A percentile compares a stretch with the other conserved stretches of the same genome.
phyloP scores from a whole-genome alignment of 495 filamentous ascomycete species.

The Neurospora sp. region DNA sequence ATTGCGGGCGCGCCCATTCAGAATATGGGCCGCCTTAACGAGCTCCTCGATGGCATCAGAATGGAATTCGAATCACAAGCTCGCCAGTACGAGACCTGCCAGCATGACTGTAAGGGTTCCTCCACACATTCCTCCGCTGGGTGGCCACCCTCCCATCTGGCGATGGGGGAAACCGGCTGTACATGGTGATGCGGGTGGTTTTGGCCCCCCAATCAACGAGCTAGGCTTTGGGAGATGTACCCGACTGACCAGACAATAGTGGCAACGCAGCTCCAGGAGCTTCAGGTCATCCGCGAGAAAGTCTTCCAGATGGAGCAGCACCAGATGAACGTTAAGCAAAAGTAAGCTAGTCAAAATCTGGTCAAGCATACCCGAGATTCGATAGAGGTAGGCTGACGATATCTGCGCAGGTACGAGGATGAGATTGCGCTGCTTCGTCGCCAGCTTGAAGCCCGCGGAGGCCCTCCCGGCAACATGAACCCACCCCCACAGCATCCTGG shows the following conservation, averaged over 20 bases:
- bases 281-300: slow-evolving; percentile 84
- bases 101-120: slow-evolving; percentile 74
- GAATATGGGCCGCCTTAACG: slow-evolving; percentile 60
- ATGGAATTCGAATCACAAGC: slow-evolving; percentile 80
- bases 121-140: background rate
- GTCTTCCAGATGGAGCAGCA: slow-evolving; percentile 83
- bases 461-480: slow-evolving; percentile 52
- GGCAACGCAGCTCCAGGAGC: slow-evolving; percentile 75
- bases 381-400: slow-evolving; percentile 1
- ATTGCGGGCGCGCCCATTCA: slow-evolving; percentile 50
- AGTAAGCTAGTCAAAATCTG: slow-evolving; percentile 45
- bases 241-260: slow-evolving; percentile 40
- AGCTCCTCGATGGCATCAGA: slow-evolving; percentile 83
- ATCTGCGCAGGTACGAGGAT: slow-evolving; percentile 68
- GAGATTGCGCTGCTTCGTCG: slow-evolving; percentile 76
- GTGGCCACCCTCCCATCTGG: background rate
- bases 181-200: background rate
- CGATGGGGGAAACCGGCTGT: background rate
- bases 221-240: background rate
- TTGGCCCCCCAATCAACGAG: background rate
- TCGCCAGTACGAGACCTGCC: slow-evolving; percentile 65
- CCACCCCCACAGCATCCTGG: slow-evolving; percentile 60
- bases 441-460: slow-evolving; percentile 73
- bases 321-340: slow-evolving; percentile 76
- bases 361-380: background rate